Evolutionary conservation across 306 rosid genomes (phyloP).

Genomic region (Chamaecrista fasciculata): DNA sequence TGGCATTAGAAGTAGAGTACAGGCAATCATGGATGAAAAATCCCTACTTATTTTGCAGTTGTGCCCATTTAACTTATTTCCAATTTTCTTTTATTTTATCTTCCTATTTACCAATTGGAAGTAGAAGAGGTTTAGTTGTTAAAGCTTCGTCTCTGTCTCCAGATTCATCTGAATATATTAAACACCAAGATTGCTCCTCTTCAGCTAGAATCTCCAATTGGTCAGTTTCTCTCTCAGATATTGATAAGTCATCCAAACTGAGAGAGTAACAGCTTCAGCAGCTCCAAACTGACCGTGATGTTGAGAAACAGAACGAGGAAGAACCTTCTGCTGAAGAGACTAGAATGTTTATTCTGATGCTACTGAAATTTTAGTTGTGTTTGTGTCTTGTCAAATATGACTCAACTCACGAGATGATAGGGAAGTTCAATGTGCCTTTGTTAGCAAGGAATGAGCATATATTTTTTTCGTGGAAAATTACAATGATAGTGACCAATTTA

Average conservation of each 20-base stretch:
- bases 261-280: conserved; percentile 81
- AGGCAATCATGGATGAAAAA: neutral
- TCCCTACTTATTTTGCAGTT: too few species aligned
- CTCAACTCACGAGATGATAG: neutral
- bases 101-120: too few species aligned
- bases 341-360: neutral
- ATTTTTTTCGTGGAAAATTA: neutral
- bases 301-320: conserved; percentile 53
- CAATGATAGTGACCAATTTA: neutral
- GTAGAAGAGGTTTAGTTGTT: conserved; percentile 44
- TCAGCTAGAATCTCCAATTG: conserved; percentile 82
- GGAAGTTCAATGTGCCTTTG: conserved; percentile 1
- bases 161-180: conserved; percentile 47
- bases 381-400: neutral
- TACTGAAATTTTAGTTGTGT: neutral
- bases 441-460: neutral
- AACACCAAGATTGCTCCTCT: conserved; percentile 66
- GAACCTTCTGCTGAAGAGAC: conserved; percentile 57
- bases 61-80: too few species aligned
- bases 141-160: conserved; percentile 45
- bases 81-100: too few species aligned
- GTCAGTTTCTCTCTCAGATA: conserved; percentile 79
- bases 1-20: neutral
- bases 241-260: conserved; percentile 83
- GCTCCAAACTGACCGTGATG: conserved; percentile 80